phyloP scores from a whole-genome alignment of 2,329 filamentous ascomycete species.

The Calonectria montana region DNA sequence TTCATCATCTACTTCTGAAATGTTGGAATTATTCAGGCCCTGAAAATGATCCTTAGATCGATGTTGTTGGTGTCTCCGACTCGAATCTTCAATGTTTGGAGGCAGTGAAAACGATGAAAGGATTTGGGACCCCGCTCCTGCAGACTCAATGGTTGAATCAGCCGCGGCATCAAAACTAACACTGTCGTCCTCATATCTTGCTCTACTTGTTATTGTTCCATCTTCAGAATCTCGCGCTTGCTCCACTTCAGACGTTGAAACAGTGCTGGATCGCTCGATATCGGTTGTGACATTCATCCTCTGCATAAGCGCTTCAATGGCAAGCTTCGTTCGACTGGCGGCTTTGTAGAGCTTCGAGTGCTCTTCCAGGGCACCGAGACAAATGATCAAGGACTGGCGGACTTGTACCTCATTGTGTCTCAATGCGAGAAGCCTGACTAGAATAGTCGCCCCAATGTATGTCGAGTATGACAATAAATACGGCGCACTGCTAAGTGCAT shows the following conservation, averaged over 20 bases:
- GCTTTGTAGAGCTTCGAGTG: not conserved
- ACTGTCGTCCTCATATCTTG: no score
- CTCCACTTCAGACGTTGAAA: not conserved
- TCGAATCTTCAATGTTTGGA: not conserved
- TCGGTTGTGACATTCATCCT: not conserved
- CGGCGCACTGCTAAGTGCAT: not conserved
- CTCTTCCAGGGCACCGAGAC: not conserved
- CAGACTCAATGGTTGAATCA: not conserved
- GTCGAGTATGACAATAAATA: not conserved
- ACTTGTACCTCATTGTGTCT: not conserved
- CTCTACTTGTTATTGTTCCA: no score
- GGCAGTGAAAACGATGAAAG: not conserved
- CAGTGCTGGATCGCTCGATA: not conserved
- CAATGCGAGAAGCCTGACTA: not conserved
- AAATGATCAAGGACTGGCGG: not conserved
- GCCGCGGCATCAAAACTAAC: no score
- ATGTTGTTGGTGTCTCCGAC: no score
- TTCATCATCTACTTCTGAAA: not conserved
- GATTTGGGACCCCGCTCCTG: not conserved
- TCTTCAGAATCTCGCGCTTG: not conserved
- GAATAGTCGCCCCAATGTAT: not conserved
- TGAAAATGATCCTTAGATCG: no score
- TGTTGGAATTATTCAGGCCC: fast-evolving
- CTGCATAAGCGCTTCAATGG: not conserved
- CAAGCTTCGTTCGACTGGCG: not conserved